Evolutionary conservation across 306 rosid species (phyloP).

Genomic region (Cicer judaicum): DNA sequence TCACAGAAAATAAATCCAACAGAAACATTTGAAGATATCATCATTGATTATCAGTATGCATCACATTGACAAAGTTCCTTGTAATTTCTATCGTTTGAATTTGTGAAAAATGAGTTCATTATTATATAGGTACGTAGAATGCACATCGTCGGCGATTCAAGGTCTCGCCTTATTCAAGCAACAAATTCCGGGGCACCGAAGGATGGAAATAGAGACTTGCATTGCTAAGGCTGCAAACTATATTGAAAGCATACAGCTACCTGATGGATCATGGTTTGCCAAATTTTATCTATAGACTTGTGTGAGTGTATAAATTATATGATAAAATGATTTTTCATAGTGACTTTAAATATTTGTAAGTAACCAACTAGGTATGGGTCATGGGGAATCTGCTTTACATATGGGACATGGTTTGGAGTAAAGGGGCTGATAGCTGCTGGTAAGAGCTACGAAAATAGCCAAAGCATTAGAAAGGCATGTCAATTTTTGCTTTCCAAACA

Average conservation of each 20-base stretch:
- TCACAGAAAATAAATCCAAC: constrained; percentile 67
- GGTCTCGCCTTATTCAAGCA: constrained; percentile 59
- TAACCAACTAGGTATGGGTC: constrained; percentile 63
- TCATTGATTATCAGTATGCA: constrained; percentile 78
- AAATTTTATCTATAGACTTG: no score
- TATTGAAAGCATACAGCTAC: constrained; percentile 57
- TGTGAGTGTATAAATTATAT: no score
- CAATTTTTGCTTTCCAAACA: constrained; percentile 74
- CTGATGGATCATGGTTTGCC: constrained; percentile 76
- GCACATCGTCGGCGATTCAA: constrained; percentile 70
- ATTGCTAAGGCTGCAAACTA: constrained; percentile 57
- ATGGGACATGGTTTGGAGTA: constrained; percentile 84
- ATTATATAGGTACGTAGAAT: constrained; percentile 64
- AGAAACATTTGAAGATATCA: constrained; percentile 67
- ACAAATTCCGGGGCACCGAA: constrained; percentile 47
- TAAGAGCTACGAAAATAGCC: constrained; percentile 54
- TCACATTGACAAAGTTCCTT: not conserved
- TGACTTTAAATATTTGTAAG: constrained; percentile 1
- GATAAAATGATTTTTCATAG: not conserved
- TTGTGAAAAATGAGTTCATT: constrained; percentile 1
- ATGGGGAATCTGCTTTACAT: constrained; percentile 84
- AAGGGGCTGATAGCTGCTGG: constrained; percentile 60
- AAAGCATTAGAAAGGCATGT: constrained; percentile 62
- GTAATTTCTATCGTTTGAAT: not conserved
- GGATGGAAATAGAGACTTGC: constrained; percentile 59